Evolutionary conservation across 2,329 filamentous ascomycete genomes (phyloP).

Genomic region (Chaetothyriales sp.): DNA sequence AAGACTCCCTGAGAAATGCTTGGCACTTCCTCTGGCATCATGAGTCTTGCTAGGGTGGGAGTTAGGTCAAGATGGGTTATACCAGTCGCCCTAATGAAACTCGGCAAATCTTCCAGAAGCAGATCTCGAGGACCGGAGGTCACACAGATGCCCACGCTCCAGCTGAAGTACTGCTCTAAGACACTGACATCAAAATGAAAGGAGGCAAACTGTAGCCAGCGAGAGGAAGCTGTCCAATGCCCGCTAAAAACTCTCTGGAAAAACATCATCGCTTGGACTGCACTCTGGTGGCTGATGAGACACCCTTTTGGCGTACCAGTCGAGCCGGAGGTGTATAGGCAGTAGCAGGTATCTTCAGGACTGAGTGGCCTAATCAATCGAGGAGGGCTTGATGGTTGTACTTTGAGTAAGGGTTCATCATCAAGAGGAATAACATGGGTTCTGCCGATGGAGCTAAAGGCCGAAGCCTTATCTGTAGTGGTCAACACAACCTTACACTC

Average conservation of each 20-base stretch:
- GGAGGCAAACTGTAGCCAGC: slow-evolving; percentile 85
- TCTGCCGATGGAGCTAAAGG: slow-evolving; percentile 24
- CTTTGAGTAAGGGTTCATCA: slow-evolving; percentile 24
- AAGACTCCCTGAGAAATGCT: slow-evolving; percentile 71
- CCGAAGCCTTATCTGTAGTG: slow-evolving; percentile 31
- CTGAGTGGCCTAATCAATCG: slow-evolving; percentile 24
- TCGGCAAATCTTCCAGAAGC: slow-evolving; percentile 68
- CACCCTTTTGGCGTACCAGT: slow-evolving; percentile 81
- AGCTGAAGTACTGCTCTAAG: slow-evolving; percentile 89
- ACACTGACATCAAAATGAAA: slow-evolving; percentile 93
- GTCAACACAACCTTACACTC: slow-evolving; percentile 50
- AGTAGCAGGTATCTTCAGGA: slow-evolving; percentile 57
- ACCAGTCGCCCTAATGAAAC: slow-evolving; percentile 53
- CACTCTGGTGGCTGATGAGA: slow-evolving; percentile 75
- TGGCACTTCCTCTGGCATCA: slow-evolving; percentile 69
- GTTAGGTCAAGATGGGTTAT: slow-evolving; percentile 91
- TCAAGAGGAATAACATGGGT: slow-evolving; percentile 37
- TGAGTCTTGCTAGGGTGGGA: slow-evolving; percentile 66
- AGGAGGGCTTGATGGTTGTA: slow-evolving; percentile 24
- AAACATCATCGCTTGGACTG: slow-evolving; percentile 76
- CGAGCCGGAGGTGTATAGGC: slow-evolving; percentile 76
- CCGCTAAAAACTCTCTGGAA: slow-evolving; percentile 65
- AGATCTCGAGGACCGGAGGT: slow-evolving; percentile 71
- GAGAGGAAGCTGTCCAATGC: slow-evolving; percentile 59
- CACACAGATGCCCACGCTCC: slow-evolving; percentile 77